phyloP scores from a whole-genome alignment of 2,329 filamentous ascomycete species.

The Alternaria metachromatica region DNA sequence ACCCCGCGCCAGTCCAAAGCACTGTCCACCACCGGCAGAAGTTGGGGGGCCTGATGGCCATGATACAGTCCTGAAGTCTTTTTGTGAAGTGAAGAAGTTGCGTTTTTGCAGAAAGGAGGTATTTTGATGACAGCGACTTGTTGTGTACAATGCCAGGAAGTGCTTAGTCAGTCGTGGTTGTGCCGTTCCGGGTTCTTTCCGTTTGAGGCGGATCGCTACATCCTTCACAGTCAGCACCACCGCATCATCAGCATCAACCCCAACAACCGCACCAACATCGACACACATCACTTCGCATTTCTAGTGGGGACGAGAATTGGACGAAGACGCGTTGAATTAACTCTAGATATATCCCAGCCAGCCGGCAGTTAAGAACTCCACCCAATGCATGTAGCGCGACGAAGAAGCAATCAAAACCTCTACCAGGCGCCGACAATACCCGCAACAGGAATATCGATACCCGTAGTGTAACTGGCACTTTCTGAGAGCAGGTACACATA shows the following conservation, averaged over 20 bases:
- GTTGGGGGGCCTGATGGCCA: conserved; percentile 8
- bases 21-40: conserved; percentile 6
- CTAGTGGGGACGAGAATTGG: neutral
- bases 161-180: conserved; percentile 8
- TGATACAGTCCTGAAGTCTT: neutral
- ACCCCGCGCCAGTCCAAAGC: conserved; percentile 11
- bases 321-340: conserved; percentile 6
- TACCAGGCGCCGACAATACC: conserved; percentile 57
- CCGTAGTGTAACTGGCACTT: conserved; percentile 57
- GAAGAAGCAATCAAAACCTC: conserved; percentile 1
- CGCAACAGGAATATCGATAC: conserved; percentile 58
- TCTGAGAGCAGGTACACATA: conserved; percentile 59
- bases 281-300: neutral
- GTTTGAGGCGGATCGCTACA: neutral
- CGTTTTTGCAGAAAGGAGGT: neutral
- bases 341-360: conserved; percentile 9
- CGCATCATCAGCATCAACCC: neutral
- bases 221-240: neutral
- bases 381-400: conserved; percentile 24
- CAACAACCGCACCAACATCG: neutral
- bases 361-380: conserved; percentile 19
- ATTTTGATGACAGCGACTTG: neutral
- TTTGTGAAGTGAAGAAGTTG: neutral
- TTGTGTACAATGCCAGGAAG: neutral
- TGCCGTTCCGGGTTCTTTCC: neutral